A percentile compares a stretch with the other conserved stretches of the same genome.
These are phyloP conservation scores for Pisolithus microcarpus DNA, from an alignment of 768 basidiomycete genomes.

Conservation along the genomic window DNA sequence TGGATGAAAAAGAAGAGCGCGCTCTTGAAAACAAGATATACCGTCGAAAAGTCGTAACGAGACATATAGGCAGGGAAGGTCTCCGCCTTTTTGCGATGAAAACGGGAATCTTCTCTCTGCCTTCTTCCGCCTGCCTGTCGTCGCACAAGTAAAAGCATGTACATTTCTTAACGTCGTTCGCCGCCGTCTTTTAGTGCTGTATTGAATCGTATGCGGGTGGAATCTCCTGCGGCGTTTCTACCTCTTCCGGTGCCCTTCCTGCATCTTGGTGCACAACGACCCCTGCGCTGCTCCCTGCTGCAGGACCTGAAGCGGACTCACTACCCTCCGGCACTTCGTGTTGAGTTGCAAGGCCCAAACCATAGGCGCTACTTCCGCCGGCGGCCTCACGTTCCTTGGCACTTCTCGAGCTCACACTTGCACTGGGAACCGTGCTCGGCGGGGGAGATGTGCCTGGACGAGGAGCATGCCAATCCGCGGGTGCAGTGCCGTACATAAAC, in stretches of 20 bases:
- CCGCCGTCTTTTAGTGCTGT: neutral
- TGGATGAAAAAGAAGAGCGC: too few relatives aligned
- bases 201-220: slow-evolving; percentile 26
- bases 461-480: slow-evolving; percentile 16
- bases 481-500: slow-evolving; percentile 7
- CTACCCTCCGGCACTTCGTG: neutral
- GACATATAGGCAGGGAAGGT: too few relatives aligned
- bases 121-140: too few relatives aligned
- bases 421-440: slow-evolving; percentile 15
- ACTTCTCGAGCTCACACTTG: slow-evolving; percentile 7
- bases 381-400: slow-evolving; percentile 22
- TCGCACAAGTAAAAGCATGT: too few relatives aligned
- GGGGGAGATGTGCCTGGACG: slow-evolving; percentile 15
- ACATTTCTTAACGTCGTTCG: too few relatives aligned
- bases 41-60: too few relatives aligned
- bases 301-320: neutral
- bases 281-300: slow-evolving; percentile 5
- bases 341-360: slow-evolving; percentile 16
- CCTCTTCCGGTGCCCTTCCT: slow-evolving; percentile 17
- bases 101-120: too few relatives aligned
- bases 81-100: too few relatives aligned
- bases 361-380: slow-evolving; percentile 9
- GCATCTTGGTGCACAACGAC: slow-evolving; percentile 24
- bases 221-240: slow-evolving; percentile 17
- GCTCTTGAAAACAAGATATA: too few relatives aligned